Conservation (phyloP, 768 basidiomycete species). For the Solioccasus polychromus region DNA sequence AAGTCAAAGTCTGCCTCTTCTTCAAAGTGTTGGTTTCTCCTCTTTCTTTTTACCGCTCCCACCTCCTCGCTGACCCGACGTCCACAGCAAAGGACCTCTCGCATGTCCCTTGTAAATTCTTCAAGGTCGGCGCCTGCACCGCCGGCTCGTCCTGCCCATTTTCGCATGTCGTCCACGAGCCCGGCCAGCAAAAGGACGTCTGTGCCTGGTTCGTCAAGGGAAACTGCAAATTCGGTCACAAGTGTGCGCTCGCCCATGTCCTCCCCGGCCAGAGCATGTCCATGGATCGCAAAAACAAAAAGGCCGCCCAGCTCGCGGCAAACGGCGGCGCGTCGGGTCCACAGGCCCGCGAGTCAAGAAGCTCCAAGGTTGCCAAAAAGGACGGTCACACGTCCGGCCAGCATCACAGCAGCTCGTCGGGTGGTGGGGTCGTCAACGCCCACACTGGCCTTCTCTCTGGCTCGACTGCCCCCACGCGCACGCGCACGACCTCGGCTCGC, state of each 20-base stretch:
- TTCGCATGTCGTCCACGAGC: constrained; percentile 73
- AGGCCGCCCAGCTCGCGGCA: constrained; percentile 72
- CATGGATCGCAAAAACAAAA: constrained; percentile 98
- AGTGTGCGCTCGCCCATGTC: constrained; percentile 93
- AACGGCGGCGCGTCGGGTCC: constrained; percentile 39
- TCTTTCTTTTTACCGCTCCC: not conserved
- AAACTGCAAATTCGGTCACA: constrained; percentile 74
- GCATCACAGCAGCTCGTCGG: constrained; percentile 12
- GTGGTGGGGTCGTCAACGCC: constrained; percentile 4
- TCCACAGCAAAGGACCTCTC: constrained; percentile 80
- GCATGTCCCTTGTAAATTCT: constrained; percentile 98
- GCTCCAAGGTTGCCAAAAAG: constrained; percentile 37
- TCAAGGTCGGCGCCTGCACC: constrained; percentile 90
- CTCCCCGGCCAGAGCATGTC: constrained; percentile 91
- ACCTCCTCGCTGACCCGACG: not conserved
- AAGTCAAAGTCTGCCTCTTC: constrained; percentile 29
- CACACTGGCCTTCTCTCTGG: constrained; percentile 40
- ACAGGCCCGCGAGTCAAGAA: constrained; percentile 28
- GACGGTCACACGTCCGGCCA: constrained; percentile 29
- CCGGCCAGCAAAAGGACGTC: constrained; percentile 75
- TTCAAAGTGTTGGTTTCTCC: constrained; percentile 31
- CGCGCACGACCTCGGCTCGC: constrained; percentile 49
- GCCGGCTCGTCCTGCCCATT: constrained; percentile 96
- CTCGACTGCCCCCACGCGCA: constrained; percentile 70
- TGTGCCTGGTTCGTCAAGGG: constrained; percentile 95